These are phyloP conservation scores for Huntiella moniliformis DNA, from an alignment of 2,329 filamentous ascomycete genomes.

Conservation along the genomic window DNA sequence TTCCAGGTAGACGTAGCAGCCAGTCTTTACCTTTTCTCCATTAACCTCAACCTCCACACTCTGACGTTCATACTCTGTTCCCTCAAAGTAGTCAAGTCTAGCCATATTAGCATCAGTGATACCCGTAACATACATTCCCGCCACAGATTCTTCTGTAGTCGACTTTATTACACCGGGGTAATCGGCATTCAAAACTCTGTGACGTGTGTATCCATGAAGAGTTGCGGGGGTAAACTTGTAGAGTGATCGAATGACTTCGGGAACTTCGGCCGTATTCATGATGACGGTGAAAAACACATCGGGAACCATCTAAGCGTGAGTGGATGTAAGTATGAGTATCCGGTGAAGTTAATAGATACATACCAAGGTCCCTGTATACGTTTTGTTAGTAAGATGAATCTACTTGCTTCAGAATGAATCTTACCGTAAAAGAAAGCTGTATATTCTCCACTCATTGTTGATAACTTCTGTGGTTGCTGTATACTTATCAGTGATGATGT, in stretches of 20 bases:
- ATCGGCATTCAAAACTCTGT: constrained; percentile 48
- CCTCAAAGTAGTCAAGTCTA: constrained; percentile 69
- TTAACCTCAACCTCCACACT: constrained; percentile 33
- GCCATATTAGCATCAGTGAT: constrained; percentile 58
- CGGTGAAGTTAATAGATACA: not conserved
- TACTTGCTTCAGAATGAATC: constrained; percentile 1
- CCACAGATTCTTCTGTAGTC: constrained; percentile 35
- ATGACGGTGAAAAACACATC: constrained; percentile 74
- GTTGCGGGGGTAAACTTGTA: constrained; percentile 53
- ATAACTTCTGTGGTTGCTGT: not conserved
- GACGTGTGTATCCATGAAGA: constrained; percentile 53
- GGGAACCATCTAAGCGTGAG: constrained; percentile 46
- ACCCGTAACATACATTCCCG: constrained; percentile 59
- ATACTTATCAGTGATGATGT: too few species aligned
- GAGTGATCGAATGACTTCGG: constrained; percentile 33
- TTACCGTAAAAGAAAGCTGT: constrained; percentile 24
- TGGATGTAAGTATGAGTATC: constrained; percentile 13
- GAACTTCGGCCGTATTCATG: constrained; percentile 36
- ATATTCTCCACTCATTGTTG: constrained; percentile 10
- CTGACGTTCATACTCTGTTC: constrained; percentile 47
- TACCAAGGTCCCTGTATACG: constrained; percentile 20
- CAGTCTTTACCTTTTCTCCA: constrained; percentile 24
- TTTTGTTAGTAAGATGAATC: constrained; percentile 5
- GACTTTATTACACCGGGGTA: constrained; percentile 62
- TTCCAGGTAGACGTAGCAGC: constrained; percentile 46